Evolutionary conservation across 1,284 basidiomycete genomes (phyloP).

Genomic region (Apiotrichum veenhuisii): DNA sequence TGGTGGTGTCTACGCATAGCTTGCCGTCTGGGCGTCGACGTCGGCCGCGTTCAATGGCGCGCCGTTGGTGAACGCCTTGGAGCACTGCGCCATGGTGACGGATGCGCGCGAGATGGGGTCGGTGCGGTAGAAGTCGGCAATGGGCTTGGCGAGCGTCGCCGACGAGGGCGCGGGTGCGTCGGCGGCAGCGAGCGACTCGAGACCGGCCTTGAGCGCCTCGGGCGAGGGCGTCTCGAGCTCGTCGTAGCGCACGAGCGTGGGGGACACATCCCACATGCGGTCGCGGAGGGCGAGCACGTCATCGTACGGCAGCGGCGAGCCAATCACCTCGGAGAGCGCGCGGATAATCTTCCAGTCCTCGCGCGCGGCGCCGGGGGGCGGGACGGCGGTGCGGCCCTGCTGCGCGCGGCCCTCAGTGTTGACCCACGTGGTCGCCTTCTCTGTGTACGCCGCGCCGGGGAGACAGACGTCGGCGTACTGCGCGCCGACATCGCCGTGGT

Average conservation of each 20-base stretch:
- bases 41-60: slow-evolving; percentile 17
- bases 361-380: slow-evolving; percentile 87
- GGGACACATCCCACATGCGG: slow-evolving; percentile 96
- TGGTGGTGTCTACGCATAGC: slow-evolving; percentile 10
- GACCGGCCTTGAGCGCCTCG: slow-evolving; percentile 67
- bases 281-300: slow-evolving; percentile 82
- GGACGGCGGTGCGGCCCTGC: slow-evolving; percentile 84
- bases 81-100: slow-evolving; percentile 52
- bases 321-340: slow-evolving; percentile 86
- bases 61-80: slow-evolving; percentile 48
- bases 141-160: slow-evolving; percentile 70
- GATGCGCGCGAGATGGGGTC: slow-evolving; percentile 54
- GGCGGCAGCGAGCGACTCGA: slow-evolving; percentile 64
- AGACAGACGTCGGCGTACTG: slow-evolving; percentile 94
- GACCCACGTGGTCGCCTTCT: slow-evolving; percentile 91
- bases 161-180: slow-evolving; percentile 49
- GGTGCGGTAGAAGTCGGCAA: slow-evolving; percentile 94
- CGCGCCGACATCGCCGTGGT: slow-evolving; percentile 96
- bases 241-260: slow-evolving; percentile 84
- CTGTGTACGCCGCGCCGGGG: slow-evolving; percentile 91
- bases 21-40: slow-evolving; percentile 16
- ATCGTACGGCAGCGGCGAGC: slow-evolving; percentile 80
- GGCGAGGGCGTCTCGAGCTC: slow-evolving; percentile 70
- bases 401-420: slow-evolving; percentile 96
- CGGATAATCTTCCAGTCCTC: slow-evolving; percentile 99